Base-by-base conservation (phyloP, 805 yeast genomes). In the Ogataea methanolica region DNA sequence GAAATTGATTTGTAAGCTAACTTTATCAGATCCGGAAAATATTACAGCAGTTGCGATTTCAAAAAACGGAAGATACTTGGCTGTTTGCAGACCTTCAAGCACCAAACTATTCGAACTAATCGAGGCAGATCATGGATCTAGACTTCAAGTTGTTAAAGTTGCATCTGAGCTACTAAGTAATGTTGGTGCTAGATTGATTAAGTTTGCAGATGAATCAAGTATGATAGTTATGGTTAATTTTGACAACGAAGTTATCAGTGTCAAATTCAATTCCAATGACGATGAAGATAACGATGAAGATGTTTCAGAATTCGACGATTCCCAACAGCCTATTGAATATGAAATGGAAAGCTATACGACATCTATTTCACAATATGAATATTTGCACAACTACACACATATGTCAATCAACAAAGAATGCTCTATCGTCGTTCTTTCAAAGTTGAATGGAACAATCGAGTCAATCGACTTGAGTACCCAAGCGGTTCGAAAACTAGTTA, bases 21-120 rank as follows among this genome's bases (percentile, higher is more conserved):
- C 77, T 2, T 68, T 85, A 49, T 73, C 80, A 41, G 94, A 85
- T 53, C 96, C 87, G 33, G 97, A 89, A 53, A 86, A 86, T 66
- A 83, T 94, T 43, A 71, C 89, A 1, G 68, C 76, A 34, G 88
- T 85, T 49, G 73, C 80, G 9, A 62, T 91, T 37, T 84, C 89
- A 17, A 74, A 76, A 21, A 80, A 80, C 53, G 91, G 87, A 2
- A 70, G 78, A 33, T 71, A 80, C 26, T 66, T 94, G 44, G 85
- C 83, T 0, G 94, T 91, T 19, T 80, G 90, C 6, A 81, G 96
- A 39, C 68, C 82, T 39, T 71, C 81, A 14, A 74, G 82, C 2
- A 80, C 88, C 5, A 88, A 84, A 62, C 58, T 91, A 1, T 92
- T 89, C 61, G 72, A 71, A 50, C 70, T 92, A 38, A 65, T 68